These are phyloP conservation scores for Nitzschia palea DNA, from an alignment of 108 stramenopile species.

Conservation along the genomic window DNA sequence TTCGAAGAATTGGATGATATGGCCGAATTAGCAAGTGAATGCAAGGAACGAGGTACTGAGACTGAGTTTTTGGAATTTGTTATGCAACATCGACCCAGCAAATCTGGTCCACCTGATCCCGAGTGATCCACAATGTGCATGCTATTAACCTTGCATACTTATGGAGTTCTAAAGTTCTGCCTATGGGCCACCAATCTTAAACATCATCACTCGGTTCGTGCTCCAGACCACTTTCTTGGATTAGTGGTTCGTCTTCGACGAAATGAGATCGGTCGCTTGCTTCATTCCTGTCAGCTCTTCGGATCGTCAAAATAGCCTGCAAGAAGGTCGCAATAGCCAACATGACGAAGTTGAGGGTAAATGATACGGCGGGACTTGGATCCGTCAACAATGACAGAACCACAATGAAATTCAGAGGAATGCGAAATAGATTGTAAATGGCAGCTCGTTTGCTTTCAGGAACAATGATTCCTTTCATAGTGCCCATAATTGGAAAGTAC, in stretches of 20 bases:
- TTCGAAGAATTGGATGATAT: conserved; percentile 56
- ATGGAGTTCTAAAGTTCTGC: no score
- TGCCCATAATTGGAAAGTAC: conserved; percentile 96
- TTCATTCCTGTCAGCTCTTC: conserved; percentile 26
- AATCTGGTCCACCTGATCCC: no score
- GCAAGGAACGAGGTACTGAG: conserved; percentile 39
- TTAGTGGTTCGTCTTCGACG: not conserved
- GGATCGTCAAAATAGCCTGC: conserved; percentile 55
- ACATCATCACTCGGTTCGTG: not conserved
- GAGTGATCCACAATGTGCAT: no score
- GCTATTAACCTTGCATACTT: no score
- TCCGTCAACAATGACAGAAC: conserved; percentile 84
- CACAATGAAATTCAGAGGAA: conserved; percentile 95
- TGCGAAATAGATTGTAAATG: conserved; percentile 94
- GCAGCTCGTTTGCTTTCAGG: conserved; percentile 93
- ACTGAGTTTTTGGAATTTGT: conserved; percentile 58
- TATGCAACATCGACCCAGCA: conserved; percentile 53
- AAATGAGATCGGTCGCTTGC: not conserved
- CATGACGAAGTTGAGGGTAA: conserved; percentile 67
- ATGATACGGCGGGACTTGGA: conserved; percentile 61
- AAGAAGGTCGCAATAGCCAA: conserved; percentile 59
- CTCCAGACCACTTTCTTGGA: not conserved
- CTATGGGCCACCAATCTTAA: no score
- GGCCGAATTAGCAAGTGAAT: conserved; percentile 27
- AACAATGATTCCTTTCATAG: conserved; percentile 92